Percentiles rank a stretch among this genome's conserved stretches.
phyloP scores from a whole-genome alignment of 345 rosid genomes.

The Sisymbrium altissimum region DNA sequence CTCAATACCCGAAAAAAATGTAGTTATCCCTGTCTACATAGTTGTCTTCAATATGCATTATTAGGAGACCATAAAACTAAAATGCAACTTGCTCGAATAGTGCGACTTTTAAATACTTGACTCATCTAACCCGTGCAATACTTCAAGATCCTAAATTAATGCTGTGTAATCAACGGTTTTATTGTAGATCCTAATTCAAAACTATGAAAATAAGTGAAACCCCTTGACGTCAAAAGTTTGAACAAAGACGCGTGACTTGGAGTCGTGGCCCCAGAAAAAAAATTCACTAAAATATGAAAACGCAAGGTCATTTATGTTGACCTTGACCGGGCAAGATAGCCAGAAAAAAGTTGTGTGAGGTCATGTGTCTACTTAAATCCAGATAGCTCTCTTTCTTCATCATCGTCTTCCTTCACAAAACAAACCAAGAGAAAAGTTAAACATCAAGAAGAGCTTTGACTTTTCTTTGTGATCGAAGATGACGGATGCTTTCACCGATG shows the following conservation, averaged over 20 bases:
- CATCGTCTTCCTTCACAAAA: slow-evolving; percentile 5
- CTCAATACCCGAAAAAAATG: background rate
- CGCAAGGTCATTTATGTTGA: slow-evolving; percentile 25
- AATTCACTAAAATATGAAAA: slow-evolving; percentile 1
- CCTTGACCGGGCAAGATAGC: slow-evolving; percentile 33
- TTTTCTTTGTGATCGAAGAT: slow-evolving; percentile 22
- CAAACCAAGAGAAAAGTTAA: background rate
- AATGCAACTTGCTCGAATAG: slow-evolving; percentile 5
- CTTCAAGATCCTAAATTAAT: background rate
- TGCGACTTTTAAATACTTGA: slow-evolving; percentile 2
- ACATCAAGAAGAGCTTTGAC: slow-evolving; percentile 15
- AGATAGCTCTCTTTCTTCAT: background rate
- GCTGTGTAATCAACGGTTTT: background rate
- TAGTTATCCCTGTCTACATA: background rate
- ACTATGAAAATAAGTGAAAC: background rate
- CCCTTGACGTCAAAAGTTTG: slow-evolving; percentile 20
- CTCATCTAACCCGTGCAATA: slow-evolving; percentile 9
- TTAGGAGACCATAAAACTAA: background rate
- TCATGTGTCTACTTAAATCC: slow-evolving; percentile 6
- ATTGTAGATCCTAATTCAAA: background rate
- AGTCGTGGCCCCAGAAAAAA: background rate
- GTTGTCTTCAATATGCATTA: background rate
- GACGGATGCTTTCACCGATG: slow-evolving; percentile 34
- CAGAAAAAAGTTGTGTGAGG: background rate
- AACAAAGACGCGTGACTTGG: slow-evolving; percentile 34